phyloP scores from a whole-genome alignment of 352 stramenopile genomes.

The Sclerospora graminicola region DNA sequence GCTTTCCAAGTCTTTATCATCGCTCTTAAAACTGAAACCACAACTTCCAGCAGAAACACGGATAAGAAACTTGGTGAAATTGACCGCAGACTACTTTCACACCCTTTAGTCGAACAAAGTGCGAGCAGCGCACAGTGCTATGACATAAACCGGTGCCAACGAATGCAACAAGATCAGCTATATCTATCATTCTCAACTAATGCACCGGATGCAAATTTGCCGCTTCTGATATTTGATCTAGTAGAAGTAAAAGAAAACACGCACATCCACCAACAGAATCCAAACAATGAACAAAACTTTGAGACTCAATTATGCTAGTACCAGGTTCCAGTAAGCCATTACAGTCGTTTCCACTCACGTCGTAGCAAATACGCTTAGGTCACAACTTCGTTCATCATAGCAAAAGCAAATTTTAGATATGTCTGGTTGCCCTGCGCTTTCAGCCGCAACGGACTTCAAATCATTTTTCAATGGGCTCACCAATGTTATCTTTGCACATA shows the following conservation, averaged over 20 bases:
- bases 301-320: slow-evolving; percentile 50
- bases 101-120: slow-evolving; percentile 59
- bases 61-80: slow-evolving; percentile 56
- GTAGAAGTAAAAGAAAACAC: slow-evolving; percentile 56
- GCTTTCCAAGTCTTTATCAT: too few species aligned
- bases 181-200: slow-evolving; percentile 57
- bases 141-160: slow-evolving; percentile 48
- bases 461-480: too few species aligned
- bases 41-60: too few species aligned
- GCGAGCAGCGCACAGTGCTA: slow-evolving; percentile 53
- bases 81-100: slow-evolving; percentile 59
- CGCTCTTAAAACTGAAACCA: too few species aligned
- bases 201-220: slow-evolving; percentile 64
- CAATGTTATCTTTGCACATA: too few species aligned
- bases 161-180: slow-evolving; percentile 54
- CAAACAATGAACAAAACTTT: slow-evolving; percentile 52
- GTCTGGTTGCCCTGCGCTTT: too few species aligned
- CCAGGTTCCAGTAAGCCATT: slow-evolving; percentile 59
- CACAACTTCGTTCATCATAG: slow-evolving; percentile 66
- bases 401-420: slow-evolving; percentile 70
- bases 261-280: slow-evolving; percentile 57
- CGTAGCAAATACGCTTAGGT: slow-evolving; percentile 48
- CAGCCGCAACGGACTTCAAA: too few species aligned
- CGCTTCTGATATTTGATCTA: slow-evolving; percentile 73
- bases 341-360: slow-evolving; percentile 68